Conservation (phyloP, 73 alveolate genomes). For the Urostyla sp. region DNA sequence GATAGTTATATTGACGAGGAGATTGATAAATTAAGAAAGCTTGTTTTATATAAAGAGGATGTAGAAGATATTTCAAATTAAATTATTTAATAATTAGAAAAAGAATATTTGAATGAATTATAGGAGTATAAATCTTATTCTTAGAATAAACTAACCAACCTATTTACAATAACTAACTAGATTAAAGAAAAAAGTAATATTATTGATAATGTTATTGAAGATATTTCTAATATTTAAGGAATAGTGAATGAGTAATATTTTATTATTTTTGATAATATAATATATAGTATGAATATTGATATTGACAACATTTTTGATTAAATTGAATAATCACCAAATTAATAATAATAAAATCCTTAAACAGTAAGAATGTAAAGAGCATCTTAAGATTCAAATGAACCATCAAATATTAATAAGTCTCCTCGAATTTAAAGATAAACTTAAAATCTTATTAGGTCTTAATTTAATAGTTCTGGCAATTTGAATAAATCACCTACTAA, state of each 20-base stretch:
- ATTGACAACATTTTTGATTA: too few species aligned
- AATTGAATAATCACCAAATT: too few species aligned
- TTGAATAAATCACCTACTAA: too few species aligned
- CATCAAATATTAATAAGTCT: too few species aligned
- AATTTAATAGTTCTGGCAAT: too few species aligned
- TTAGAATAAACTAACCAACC: not conserved
- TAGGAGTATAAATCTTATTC: conserved; percentile 15
- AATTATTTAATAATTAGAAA: not conserved
- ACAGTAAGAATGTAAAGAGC: too few species aligned
- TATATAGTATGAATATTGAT: too few species aligned
- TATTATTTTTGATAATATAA: too few species aligned
- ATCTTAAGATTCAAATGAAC: too few species aligned
- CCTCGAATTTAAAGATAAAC: too few species aligned
- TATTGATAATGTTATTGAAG: conserved; percentile 4
- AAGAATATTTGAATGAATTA: conserved; percentile 5
- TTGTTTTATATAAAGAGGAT: conserved; percentile 1
- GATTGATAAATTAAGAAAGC: not conserved
- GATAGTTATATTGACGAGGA: conserved; percentile 14
- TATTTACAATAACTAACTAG: not conserved
- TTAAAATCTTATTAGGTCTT: too few species aligned
- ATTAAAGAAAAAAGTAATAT: not conserved
- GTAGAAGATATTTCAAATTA: not conserved
- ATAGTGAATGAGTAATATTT: conserved; percentile 12
- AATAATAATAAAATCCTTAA: too few species aligned
- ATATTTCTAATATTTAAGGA: not conserved